Conservation (phyloP, 2,329 filamentous ascomycete species). For the Penicillium freii region DNA sequence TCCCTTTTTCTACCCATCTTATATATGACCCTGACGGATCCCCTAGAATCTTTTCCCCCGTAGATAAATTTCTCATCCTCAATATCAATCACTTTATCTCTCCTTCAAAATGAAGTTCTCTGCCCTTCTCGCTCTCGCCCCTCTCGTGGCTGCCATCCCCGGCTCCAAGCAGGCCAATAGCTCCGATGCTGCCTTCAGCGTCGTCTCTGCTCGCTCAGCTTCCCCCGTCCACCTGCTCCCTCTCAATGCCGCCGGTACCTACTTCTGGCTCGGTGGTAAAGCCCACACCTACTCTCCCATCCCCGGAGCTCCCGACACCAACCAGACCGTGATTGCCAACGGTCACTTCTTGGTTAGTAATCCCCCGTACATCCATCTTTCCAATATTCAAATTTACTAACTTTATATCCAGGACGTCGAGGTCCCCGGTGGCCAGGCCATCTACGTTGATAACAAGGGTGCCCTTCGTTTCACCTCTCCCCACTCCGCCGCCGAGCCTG, state of each 20-base stretch:
- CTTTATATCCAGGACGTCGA: conserved; percentile 41
- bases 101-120: conserved; percentile 29
- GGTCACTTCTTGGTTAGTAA: conserved; percentile 34
- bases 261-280: conserved; percentile 51
- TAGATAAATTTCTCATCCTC: background rate
- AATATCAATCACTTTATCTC: background rate
- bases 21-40: conserved; percentile 1
- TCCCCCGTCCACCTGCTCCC: conserved; percentile 49
- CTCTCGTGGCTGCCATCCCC: conserved; percentile 26
- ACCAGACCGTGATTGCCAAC: conserved; percentile 47
- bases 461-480: conserved; percentile 56
- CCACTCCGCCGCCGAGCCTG: conserved; percentile 53
- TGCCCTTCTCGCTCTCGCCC: conserved; percentile 23
- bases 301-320: conserved; percentile 38
- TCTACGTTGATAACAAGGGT: conserved; percentile 57
- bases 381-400: conserved; percentile 16
- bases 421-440: conserved; percentile 61
- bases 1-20: background rate
- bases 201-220: conserved; percentile 45
- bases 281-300: conserved; percentile 51
- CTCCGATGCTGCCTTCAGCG: conserved; percentile 36
- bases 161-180: conserved; percentile 11
- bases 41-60: background rate
- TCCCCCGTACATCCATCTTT: background rate
- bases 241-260: conserved; percentile 46